A percentile compares a stretch with the other conserved stretches of the same genome.
These are phyloP conservation scores for Podaxis sp. DNA, from an alignment of 768 basidiomycete genomes.

Conservation along the genomic window DNA sequence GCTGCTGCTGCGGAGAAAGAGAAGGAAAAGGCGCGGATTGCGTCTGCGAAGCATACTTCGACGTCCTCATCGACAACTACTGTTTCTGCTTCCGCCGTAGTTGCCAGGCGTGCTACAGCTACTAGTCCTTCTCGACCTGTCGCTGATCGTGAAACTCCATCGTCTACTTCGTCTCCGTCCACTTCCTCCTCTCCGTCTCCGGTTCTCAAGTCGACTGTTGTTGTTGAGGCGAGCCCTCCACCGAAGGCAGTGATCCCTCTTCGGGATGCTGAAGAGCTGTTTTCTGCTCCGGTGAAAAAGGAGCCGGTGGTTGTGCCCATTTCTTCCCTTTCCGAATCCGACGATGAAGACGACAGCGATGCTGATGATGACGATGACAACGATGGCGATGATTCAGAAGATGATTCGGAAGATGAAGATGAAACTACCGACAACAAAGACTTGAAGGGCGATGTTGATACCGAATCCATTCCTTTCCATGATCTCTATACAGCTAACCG, in stretches of 20 bases:
- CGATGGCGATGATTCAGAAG: neutral
- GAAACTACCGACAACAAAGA: neutral
- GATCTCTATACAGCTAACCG: slow-evolving; percentile 25
- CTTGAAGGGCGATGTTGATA: neutral
- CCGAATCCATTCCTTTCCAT: slow-evolving; percentile 9
- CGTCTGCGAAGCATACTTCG: slow-evolving; percentile 10
- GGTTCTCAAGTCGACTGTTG: neutral
- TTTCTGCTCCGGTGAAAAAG: slow-evolving; percentile 4
- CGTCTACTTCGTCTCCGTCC: neutral
- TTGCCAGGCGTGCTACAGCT: neutral
- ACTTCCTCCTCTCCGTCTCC: neutral
- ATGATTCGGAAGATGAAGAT: neutral
- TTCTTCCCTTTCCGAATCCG: slow-evolving; percentile 11
- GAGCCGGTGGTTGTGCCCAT: slow-evolving; percentile 9
- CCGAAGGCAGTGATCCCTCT: neutral
- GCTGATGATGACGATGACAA: slow-evolving; percentile 1
- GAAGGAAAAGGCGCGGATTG: slow-evolving; percentile 13
- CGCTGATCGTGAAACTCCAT: neutral
- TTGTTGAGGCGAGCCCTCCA: neutral
- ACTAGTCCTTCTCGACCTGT: slow-evolving; percentile 15
- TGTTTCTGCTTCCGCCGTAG: slow-evolving; percentile 10
- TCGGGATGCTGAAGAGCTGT: slow-evolving; percentile 7
- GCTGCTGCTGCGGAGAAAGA: slow-evolving; percentile 11
- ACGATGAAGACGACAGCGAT: slow-evolving; percentile 3
- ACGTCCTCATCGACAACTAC: neutral